A percentile compares a stretch with the other conserved stretches of the same genome.
These are phyloP conservation scores for Cerrena zonata DNA, from an alignment of 1,284 basidiomycete species.

Conservation along the genomic window DNA sequence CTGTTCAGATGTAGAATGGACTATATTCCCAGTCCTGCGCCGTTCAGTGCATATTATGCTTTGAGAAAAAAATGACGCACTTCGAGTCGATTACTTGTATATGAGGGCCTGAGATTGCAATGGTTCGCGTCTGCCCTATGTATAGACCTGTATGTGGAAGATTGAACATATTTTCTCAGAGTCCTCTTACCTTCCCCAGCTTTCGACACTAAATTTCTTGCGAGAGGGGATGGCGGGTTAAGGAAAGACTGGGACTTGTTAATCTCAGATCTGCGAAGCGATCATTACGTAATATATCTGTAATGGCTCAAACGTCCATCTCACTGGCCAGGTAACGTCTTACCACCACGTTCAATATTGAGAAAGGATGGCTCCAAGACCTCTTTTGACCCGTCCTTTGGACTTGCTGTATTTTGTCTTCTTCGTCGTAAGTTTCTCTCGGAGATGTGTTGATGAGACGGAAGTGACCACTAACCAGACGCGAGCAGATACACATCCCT, in stretches of 20 bases:
- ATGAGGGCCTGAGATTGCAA: slow-evolving; percentile 53
- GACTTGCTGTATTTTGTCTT: slow-evolving; percentile 62
- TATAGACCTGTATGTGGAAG: slow-evolving; percentile 48
- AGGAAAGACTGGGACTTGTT: too few species aligned
- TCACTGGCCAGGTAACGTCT: neutral
- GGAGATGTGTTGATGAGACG: too few species aligned
- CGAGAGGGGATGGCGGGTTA: too few species aligned
- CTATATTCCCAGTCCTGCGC: slow-evolving; percentile 49
- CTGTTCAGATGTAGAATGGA: slow-evolving; percentile 38
- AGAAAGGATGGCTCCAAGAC: slow-evolving; percentile 24
- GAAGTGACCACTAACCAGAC: neutral
- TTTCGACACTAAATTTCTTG: too few species aligned
- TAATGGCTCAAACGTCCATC: neutral
- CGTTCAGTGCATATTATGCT: slow-evolving; percentile 12
- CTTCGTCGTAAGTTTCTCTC: slow-evolving; percentile 53
- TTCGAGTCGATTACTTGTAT: slow-evolving; percentile 50
- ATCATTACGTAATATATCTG: too few species aligned
- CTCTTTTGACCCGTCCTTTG: slow-evolving; percentile 49
- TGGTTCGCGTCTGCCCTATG: slow-evolving; percentile 26
- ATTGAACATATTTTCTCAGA: slow-evolving; percentile 16
- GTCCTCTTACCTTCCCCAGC: too few species aligned
- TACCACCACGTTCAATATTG: neutral
- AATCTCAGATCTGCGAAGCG: too few species aligned
- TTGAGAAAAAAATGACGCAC: slow-evolving; percentile 30
- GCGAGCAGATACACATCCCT: slow-evolving; percentile 53